Base-by-base conservation (phyloP, 2,329 filamentous ascomycete genomes). In the Colletotrichum costaricense region DNA sequence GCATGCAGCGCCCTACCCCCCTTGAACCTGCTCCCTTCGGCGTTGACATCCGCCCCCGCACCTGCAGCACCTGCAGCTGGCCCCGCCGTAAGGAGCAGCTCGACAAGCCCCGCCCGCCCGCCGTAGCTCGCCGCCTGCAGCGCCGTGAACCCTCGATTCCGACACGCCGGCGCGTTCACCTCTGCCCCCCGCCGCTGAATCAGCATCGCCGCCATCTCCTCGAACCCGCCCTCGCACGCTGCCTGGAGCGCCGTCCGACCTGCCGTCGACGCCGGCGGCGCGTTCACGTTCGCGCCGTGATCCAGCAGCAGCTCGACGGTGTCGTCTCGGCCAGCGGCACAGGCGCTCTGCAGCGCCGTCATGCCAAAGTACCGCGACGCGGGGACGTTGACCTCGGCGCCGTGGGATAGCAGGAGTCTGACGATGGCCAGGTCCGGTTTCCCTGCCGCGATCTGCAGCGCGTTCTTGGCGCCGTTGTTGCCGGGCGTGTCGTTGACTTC, bases 311-410 rank as follows among this genome's bases (percentile, higher is more conserved):
- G 64, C 30, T 69, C 60, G 2, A 80, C 77, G 1, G 81, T 66
- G 3, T 75, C 72, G 16, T 70, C 6, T 69, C 80, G 73, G 0
- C 81, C 81, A 2, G 75, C 76, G 19, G 79, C 76, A 1, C 79
- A 78, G 8, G 83, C 83, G 73, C 75, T 79, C 80, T 77, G 87
- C 78, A 81, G 83, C 74, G 77, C 84, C 77, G 73, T 87, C 75
- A 76, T 81, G 66, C 74, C 83, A 58, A 78, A 78, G 68, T 82
- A 83, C 78, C 73, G 82, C 26, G 73, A 64, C 2, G 71, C 71
- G 9, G 71, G 78, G 63, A 75, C 77, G n/a, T 84, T 78, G 2
- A 83, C 67, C 55, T 80, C 75, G 0, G 81, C 80, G 0, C 81
- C 80, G 1, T 75, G 68, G 26, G 69, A 63, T 1, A 85, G 73